Evolutionary conservation across 352 stramenopile genomes (phyloP).

Genomic region (Phytopythium aichiense): DNA sequence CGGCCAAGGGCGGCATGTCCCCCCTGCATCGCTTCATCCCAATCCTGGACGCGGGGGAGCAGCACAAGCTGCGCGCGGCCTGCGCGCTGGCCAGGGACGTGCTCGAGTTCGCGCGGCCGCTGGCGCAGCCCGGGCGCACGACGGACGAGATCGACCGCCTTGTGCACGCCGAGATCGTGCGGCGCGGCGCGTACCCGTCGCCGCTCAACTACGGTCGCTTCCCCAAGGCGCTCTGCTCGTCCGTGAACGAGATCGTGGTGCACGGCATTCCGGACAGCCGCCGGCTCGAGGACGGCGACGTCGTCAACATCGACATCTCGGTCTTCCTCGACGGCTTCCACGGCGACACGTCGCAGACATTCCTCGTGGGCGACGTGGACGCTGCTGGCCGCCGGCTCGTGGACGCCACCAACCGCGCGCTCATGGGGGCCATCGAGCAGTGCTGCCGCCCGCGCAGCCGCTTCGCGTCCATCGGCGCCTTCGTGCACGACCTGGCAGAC

Average conservation of each 20-base stretch:
- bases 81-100: slow-evolving; percentile 78
- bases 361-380: slow-evolving; percentile 93
- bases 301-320: slow-evolving; percentile 97
- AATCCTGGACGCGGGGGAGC: slow-evolving; percentile 64
- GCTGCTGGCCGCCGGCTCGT: slow-evolving; percentile 85
- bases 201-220: slow-evolving; percentile 94
- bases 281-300: slow-evolving; percentile 88
- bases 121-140: slow-evolving; percentile 80
- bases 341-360: slow-evolving; percentile 97
- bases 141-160: slow-evolving; percentile 94
- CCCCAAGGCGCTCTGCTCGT: slow-evolving; percentile 94
- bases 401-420: slow-evolving; percentile 77
- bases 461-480: slow-evolving; percentile 93
- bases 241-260: slow-evolving; percentile 97
- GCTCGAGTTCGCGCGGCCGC: slow-evolving; percentile 63
- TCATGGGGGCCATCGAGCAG: slow-evolving; percentile 81
- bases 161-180: slow-evolving; percentile 91
- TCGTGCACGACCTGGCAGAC: slow-evolving; percentile 90
- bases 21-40: slow-evolving; percentile 69
- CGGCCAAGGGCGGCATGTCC: slow-evolving; percentile 56
- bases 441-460: slow-evolving; percentile 91
- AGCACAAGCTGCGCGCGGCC: slow-evolving; percentile 59
- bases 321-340: slow-evolving; percentile 94
- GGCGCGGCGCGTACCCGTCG: slow-evolving; percentile 81
- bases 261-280: slow-evolving; percentile 96